Evolutionary conservation across 192 early-diverging fungal species (phyloP), one percentile per base, ranked within the genome.

Genomic region (Mortierella alpina): DNA sequence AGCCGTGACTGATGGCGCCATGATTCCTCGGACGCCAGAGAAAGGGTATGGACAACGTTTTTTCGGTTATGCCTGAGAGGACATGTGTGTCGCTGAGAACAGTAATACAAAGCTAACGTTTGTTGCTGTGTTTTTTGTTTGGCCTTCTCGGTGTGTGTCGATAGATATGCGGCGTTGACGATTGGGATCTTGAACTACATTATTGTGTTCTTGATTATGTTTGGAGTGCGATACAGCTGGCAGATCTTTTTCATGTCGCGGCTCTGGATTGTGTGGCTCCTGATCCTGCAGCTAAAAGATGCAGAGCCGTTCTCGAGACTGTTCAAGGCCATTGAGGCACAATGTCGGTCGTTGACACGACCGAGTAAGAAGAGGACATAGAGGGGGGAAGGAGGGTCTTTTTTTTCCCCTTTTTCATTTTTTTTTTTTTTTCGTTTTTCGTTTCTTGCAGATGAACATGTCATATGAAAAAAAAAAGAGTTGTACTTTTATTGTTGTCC

Each of bases 141-240:
- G 65, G 72, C 54, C 71, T 67, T 52, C 66, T 62, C 51, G n/a
- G 7, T 65, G 1, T 14, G 7, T 65, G 1, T 14, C 61, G 18
- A 60, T n/a, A 90, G 89, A 6, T 84, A 84, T 68, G 64, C 64
- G 22, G 70, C 86, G 17, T 42, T 79, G 8, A 79, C 68, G 13
- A 60, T 48, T 7, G 68, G 69, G 14, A 66, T 79, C 51, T 67
- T 93, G 63, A 87, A 75, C 12, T 56, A 23, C 22, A 83, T 87
- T 17, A 70, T 88, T 10, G 62, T 83, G 4, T 89, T 86, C 55
- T 86, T 89, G 6, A 88, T 89, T 75, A 67, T 93, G 60, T 86
- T 85, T 65, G 87, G 91, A 46, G 85, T 90, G 8, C 84, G 89
- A 47, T 88, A 88, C 22, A 91, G 90, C 18, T 89, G 90, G 75